Conservation (phyloP, 257 asterid species). For the Solanum piurae region DNA sequence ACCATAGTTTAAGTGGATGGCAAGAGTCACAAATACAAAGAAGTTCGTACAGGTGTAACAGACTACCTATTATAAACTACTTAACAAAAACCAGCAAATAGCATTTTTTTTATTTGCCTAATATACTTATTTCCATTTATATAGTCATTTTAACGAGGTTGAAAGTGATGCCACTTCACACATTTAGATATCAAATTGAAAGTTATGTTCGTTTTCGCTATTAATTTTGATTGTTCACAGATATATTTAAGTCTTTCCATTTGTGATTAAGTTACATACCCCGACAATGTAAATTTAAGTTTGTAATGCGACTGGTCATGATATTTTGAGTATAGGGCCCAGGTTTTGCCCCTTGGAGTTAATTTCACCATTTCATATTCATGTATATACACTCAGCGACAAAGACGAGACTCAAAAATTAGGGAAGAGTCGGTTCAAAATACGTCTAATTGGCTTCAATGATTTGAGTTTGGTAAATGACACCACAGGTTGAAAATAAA, state of each 20-base stretch:
- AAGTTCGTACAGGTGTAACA: neutral
- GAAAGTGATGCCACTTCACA: neutral
- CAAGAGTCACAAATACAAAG: neutral
- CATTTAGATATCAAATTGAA: neutral
- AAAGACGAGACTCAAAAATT: neutral
- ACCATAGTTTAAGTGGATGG: neutral
- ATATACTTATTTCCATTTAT: neutral
- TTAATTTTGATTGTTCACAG: neutral
- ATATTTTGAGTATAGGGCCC: neutral
- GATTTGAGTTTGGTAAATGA: neutral
- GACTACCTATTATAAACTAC: neutral
- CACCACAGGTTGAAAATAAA: neutral
- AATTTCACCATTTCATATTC: neutral
- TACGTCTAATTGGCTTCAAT: neutral
- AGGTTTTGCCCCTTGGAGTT: neutral
- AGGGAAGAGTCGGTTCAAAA: neutral
- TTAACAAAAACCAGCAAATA: neutral
- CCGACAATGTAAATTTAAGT: neutral
- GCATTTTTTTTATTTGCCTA: neutral
- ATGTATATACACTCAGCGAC: neutral
- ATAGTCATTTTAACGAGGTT: neutral
- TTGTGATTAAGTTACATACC: neutral
- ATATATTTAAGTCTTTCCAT: neutral
- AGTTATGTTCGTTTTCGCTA: neutral
- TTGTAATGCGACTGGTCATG: neutral